Evolutionary conservation across 1,284 basidiomycete species (phyloP), one percentile per base, ranked within the genome.

Genomic region (Tetrapyrgos nigripes): DNA sequence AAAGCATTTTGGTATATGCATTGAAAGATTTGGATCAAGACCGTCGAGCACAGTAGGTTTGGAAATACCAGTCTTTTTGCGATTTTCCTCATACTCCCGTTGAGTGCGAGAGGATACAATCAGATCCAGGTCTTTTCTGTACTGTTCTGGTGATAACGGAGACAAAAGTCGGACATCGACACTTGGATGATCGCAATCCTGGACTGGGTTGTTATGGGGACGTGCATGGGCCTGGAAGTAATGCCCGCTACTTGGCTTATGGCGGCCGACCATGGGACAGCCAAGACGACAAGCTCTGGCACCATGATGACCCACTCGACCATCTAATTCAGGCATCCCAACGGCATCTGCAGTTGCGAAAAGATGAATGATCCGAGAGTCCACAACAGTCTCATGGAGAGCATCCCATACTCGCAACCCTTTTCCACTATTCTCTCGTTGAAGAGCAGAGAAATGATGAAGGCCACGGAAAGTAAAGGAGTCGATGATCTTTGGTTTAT

Each of bases 381-480:
- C 48, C 13, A 68, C 49, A 0, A 59, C 29, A 3, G n/a, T 13
- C 1, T 65, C 17, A 0, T 46, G 19, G 0, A n/a, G 23, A 8
- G 66, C 70, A 65, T 78, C 69, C 69, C 70, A 78, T 8, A 71
- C 46, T 2, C 19, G 57, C 1, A 76, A 58, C 4, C 74, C 72
- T 14, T 57, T 10, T 4, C 48, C 37, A 43, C 53, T 21, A 48
- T 62, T 60, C 37, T 74, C 67, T 27, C 59, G 55, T 29, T 73
- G 68, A 24, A 76, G 51, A 0, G 72, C 71, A 6, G 69, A 57
- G n/a, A 75, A 37, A 62, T 77, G 75, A 50, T 72, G 66, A 14
- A 77, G 60, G 14, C 71, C 68, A 27, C 68, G 68, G 50, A 73
- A 76, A 0, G 76, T 51, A 61, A 76, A 80, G 1, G 75, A 77